Percentiles rank a stretch among this genome's conserved stretches.
phyloP scores from a whole-genome alignment of 2,329 filamentous ascomycete genomes.

The Beauveria caledonica region DNA sequence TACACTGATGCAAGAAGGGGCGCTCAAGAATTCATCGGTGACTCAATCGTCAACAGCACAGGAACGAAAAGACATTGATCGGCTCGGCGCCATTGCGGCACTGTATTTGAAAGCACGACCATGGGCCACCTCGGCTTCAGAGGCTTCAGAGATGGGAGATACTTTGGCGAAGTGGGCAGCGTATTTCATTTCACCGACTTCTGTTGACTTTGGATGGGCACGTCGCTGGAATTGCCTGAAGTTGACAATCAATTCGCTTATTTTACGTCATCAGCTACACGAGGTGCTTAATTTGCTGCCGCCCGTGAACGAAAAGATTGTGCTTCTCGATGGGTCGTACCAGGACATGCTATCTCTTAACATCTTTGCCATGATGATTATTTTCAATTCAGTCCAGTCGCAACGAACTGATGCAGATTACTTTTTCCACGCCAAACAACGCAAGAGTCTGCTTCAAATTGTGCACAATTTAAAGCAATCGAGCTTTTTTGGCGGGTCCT shows the following conservation, averaged over 20 bases:
- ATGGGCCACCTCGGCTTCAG: conserved; percentile 57
- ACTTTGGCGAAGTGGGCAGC: conserved; percentile 60
- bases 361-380: conserved; percentile 74
- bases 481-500: conserved; percentile 77
- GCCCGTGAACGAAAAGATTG: conserved; percentile 59
- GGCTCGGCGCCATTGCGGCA: conserved; percentile 56
- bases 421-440: conserved; percentile 73
- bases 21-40: background rate
- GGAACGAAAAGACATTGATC: conserved; percentile 56
- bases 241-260: conserved; percentile 65
- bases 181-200: conserved; percentile 55
- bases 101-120: conserved; percentile 70
- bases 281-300: conserved; percentile 67
- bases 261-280: conserved; percentile 69
- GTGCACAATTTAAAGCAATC: conserved; percentile 75
- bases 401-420: conserved; percentile 79
- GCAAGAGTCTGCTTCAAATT: conserved; percentile 56
- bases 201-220: conserved; percentile 38
- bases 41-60: conserved; percentile 34
- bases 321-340: conserved; percentile 71
- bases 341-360: conserved; percentile 81
- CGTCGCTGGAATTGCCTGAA: conserved; percentile 57
- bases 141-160: conserved; percentile 43
- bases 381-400: conserved; percentile 81
- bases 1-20: too few species aligned